Base-by-base conservation (phyloP, 768 basidiomycete species). In the Leccinum fibrillosum region DNA sequence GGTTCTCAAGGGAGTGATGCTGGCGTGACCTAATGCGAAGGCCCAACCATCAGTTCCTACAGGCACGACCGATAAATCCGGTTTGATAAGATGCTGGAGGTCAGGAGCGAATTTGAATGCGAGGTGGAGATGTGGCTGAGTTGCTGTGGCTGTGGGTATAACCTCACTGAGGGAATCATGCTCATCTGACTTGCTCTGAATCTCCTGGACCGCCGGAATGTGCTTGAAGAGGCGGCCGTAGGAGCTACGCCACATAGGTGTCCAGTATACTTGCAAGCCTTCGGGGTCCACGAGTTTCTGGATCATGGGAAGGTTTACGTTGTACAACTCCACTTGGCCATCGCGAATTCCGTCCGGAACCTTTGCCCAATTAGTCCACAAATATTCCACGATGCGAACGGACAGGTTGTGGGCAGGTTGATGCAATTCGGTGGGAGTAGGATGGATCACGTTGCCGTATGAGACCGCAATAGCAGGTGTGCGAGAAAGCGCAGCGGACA, bases 351-450 rank as follows among this genome's bases (percentile, higher is more conserved):
- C 86, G 26, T 70, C 76, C 3, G 78, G 74, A 66, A 93, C 91
- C 56, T 75, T 71, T 10, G 91, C 94, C 94, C 94, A 96, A 69
- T 92, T 86, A 12, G 82, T 69, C 89, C 90, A 96, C 3, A 98
- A 79, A 60, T 88, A 76, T 32, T 78, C 69, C 62, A 93, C 81
- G 65, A 97, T 89, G 21, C 82, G 78, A 26, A 81, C 73, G 23
- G 86, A 80, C 23, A 94, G 78, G 6, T 73, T 68, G 69, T 95
- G 85, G 1, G 94, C 92, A n/a, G 90, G 88, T 37, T 85, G 79
- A 62, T 85, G 77, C 54, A 81, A 80, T 15, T 72, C 61, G 8
- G 71, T 60, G 2, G 91, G 86, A 5, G 87, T 86, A 1, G 90
- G 89, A 66, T 84, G 80, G 48, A 80, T 69, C 53, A 95, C 83